These are phyloP conservation scores for Diaporthe caulivora DNA, from an alignment of 2,329 filamentous ascomycete species.

Conservation along the genomic window DNA sequence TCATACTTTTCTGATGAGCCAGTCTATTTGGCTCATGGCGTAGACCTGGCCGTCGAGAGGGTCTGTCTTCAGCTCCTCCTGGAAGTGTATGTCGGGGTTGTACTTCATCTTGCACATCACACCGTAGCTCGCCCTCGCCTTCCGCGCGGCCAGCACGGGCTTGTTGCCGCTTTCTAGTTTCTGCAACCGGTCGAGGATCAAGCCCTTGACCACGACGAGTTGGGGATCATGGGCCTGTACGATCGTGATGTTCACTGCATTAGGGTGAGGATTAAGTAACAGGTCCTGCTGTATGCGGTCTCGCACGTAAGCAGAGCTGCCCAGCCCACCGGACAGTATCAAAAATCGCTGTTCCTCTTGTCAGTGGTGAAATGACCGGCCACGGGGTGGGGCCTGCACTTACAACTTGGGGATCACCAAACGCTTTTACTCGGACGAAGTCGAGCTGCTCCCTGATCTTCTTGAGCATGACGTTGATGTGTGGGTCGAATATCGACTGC, in stretches of 20 bases:
- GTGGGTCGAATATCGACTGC: conserved; percentile 57
- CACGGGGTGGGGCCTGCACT: conserved; percentile 1
- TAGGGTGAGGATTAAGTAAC: conserved; percentile 49
- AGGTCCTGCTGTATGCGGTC: conserved; percentile 55
- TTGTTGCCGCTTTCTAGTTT: conserved; percentile 55
- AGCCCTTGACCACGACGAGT: conserved; percentile 66
- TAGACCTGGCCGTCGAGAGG: conserved; percentile 51
- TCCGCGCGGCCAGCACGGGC: conserved; percentile 57
- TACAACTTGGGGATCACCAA: conserved; percentile 51
- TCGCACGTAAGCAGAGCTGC: conserved; percentile 61
- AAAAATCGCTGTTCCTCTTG: conserved; percentile 51
- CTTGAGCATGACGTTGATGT: conserved; percentile 54
- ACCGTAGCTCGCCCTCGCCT: conserved; percentile 58
- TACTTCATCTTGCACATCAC: conserved; percentile 54
- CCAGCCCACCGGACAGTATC: conserved; percentile 59
- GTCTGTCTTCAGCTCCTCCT: conserved; percentile 52
- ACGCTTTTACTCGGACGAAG: conserved; percentile 50
- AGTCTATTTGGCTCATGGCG: conserved; percentile 57
- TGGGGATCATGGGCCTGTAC: conserved; percentile 64
- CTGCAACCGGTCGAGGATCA: conserved; percentile 64
- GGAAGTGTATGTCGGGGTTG: conserved; percentile 50
- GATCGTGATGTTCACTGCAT: conserved; percentile 52
- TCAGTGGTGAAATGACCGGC: background rate
- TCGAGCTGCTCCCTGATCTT: conserved; percentile 56
- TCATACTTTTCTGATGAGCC: conserved; percentile 55